A percentile compares a stretch with the other conserved stretches of the same genome.
phyloP scores from a whole-genome alignment of 2,329 filamentous ascomycete species.

The Neofusicoccum laricinum region DNA sequence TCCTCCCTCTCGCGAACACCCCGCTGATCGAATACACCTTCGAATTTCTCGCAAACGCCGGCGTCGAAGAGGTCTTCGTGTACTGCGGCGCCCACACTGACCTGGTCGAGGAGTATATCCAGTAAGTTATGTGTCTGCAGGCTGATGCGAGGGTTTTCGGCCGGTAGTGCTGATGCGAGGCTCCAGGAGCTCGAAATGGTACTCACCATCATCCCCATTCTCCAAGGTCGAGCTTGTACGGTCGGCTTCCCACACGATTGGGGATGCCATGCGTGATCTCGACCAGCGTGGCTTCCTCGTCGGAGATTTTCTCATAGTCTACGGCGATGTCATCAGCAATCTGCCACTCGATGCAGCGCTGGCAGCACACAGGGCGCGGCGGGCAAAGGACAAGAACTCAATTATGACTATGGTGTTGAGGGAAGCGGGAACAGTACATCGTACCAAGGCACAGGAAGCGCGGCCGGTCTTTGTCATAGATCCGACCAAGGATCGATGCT shows the following conservation, averaged over 20 bases:
- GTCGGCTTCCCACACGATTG: conserved; percentile 81
- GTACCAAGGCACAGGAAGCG: conserved; percentile 72
- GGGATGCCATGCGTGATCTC: conserved; percentile 91
- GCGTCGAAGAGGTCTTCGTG: conserved; percentile 89
- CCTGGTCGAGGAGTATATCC: conserved; percentile 82
- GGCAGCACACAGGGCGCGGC: conserved; percentile 73
- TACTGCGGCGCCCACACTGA: conserved; percentile 88
- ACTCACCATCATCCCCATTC: conserved; percentile 72
- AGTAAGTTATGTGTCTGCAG: conserved; percentile 35
- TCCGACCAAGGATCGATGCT: conserved; percentile 71
- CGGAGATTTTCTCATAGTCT: conserved; percentile 88
- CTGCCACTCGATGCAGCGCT: conserved; percentile 78
- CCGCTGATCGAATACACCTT: conserved; percentile 97
- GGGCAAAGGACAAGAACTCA: conserved; percentile 82
- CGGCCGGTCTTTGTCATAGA: conserved; percentile 86
- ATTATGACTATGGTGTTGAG: conserved; percentile 96
- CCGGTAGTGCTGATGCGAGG: not conserved
- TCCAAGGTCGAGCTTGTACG: conserved; percentile 78
- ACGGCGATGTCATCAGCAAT: conserved; percentile 90
- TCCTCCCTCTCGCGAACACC: conserved; percentile 87
- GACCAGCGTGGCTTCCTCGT: conserved; percentile 81
- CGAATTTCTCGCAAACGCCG: conserved; percentile 91
- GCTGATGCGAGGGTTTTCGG: conserved; percentile 17
- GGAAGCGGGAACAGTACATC: conserved; percentile 70
- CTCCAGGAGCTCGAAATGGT: conserved; percentile 67